phyloP scores from a whole-genome alignment of 805 yeast species.

The Ogataea thermomethanolica region DNA sequence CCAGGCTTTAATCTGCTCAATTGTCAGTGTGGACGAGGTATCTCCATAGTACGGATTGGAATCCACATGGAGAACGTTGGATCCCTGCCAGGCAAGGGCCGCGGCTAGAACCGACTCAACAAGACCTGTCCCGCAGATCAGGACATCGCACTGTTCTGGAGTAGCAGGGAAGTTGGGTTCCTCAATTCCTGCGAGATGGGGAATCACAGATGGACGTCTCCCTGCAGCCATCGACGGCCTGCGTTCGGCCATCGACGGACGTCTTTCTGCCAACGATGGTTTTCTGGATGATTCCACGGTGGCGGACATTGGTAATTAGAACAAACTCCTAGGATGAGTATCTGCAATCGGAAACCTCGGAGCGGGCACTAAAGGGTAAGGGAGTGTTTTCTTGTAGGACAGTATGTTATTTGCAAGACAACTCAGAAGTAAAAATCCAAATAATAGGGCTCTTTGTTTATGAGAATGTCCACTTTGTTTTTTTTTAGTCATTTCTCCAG shows the following conservation, averaged over 20 bases:
- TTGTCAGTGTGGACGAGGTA: conserved; percentile 75
- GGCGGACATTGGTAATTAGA: conserved; percentile 15
- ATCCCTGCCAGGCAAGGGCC: conserved; percentile 97
- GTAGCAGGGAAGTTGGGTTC: conserved; percentile 60
- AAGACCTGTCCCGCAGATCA: conserved; percentile 90
- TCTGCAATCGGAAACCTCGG: neutral
- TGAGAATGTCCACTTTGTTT: conserved; percentile 7
- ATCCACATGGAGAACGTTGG: conserved; percentile 89
- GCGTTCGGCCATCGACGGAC: conserved; percentile 48
- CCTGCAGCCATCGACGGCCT: conserved; percentile 30
- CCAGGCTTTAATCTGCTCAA: conserved; percentile 85
- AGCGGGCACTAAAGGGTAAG: neutral
- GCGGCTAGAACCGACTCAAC: conserved; percentile 88
- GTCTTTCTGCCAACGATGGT: conserved; percentile 65
- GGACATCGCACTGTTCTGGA: conserved; percentile 79
- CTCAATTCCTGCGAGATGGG: conserved; percentile 74
- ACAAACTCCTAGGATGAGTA: conserved; percentile 4
- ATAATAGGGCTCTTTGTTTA: conserved; percentile 7
- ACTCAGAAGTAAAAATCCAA: neutral
- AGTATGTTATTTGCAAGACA: neutral
- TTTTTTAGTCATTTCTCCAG: conserved; percentile 9
- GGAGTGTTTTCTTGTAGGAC: neutral
- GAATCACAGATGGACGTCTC: conserved; percentile 45
- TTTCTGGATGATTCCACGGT: conserved; percentile 38
- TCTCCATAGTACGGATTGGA: conserved; percentile 86